Evolutionary conservation across 2,329 filamentous ascomycete genomes (phyloP), one percentile per base, ranked within the genome.

Genomic region (Talaromyces sp.): DNA sequence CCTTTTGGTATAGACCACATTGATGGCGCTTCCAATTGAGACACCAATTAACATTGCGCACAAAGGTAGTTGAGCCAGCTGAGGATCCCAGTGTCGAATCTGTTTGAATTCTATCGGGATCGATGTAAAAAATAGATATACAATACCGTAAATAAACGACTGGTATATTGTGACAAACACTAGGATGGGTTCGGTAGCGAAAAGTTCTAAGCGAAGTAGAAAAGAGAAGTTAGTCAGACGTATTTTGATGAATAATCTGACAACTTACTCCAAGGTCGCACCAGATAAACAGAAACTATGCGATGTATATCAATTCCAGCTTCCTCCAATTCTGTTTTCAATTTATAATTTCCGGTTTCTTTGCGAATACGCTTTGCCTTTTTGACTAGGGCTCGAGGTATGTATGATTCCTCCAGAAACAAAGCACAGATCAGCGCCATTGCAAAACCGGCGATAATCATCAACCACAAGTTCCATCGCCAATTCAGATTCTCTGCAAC

Each of bases 141-240:
- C 69, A n/a, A 74, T 66, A 3, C 72, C 72, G 41, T 76, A 79
- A 22, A 77, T 69, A 37, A 78, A 69, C 5, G 70, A 69, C 63
- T 76, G 71, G 58, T 78, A 79, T 2, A 82, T 60, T 0, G 81
- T 82, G 31, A 84, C 70, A 2, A 81, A 67, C 3, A 80, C 64
- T 3, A 83, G 70, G 58, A 83, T 82, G 0, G 82, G 81, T 62
- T 84, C 81, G n/a, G 73, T 66, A 3, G 78, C 43, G 7, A 83
- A 68, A 79, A 83, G 77, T 16, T 33, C 50, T 27, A 75, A 65
- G 6, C 14, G 11, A 41, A 41, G 37, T 7, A 41, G 39, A 31
- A 41, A 41, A 41, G 39, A 16, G 2, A 16, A 41, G 39, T 41
- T 16, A 16, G 39, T 41, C 13, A n/a, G 14, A 16, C 11, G 39